Conservation (phyloP, 2,329 filamentous ascomycete genomes). For the Pseudogymnoascus sp. region DNA sequence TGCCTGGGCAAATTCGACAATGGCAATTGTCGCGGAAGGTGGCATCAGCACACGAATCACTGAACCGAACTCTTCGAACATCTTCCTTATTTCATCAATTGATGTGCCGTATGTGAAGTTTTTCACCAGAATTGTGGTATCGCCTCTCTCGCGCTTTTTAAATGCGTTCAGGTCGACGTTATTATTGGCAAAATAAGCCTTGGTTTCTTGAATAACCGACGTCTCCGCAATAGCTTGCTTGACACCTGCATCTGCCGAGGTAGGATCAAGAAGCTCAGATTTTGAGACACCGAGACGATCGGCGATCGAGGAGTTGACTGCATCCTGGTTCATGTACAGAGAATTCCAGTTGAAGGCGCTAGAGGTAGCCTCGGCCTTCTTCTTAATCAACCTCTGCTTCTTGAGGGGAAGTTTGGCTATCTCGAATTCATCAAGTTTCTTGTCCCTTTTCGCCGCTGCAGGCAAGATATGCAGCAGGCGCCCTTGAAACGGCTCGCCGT, state of each 20-base stretch:
- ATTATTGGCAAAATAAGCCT: conserved; percentile 78
- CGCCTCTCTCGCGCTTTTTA: conserved; percentile 74
- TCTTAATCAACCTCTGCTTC: conserved; percentile 84
- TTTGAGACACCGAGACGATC: conserved; percentile 82
- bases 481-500: conserved; percentile 85
- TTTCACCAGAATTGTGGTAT: conserved; percentile 83
- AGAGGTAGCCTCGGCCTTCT: conserved; percentile 69
- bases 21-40: conserved; percentile 84
- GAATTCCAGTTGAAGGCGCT: conserved; percentile 95
- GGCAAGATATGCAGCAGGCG: conserved; percentile 86
- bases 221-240: conserved; percentile 97
- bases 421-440: conserved; percentile 76
- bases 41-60: conserved; percentile 82
- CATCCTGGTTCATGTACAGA: conserved; percentile 97
- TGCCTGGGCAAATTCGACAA: conserved; percentile 76
- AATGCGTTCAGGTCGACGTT: conserved; percentile 91
- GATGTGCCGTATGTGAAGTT: conserved; percentile 85
- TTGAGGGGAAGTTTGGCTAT: conserved; percentile 89
- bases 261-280: conserved; percentile 88
- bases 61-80: conserved; percentile 81
- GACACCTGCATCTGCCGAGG: conserved; percentile 84
- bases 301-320: conserved; percentile 84
- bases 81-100: conserved; percentile 64
- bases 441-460: conserved; percentile 71
- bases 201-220: conserved; percentile 91